Evolutionary conservation across 140 eudicot genomes (phyloP).

Genomic region (Bidens hawaiensis): DNA sequence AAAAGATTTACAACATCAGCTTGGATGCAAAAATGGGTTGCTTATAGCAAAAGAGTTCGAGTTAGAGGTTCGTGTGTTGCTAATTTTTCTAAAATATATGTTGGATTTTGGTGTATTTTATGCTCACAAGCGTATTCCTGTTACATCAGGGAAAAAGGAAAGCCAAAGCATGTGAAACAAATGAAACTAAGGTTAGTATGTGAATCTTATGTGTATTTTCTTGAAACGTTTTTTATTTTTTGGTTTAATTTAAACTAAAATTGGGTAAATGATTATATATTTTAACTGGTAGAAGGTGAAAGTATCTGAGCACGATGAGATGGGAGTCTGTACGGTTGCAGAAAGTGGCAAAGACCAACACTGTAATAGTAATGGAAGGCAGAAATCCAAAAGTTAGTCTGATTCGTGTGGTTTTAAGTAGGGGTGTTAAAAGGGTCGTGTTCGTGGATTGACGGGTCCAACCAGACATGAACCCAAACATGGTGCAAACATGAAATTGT

Average conservation of each 20-base stretch:
- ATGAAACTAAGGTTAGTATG: conserved; percentile 33
- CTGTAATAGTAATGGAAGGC: conserved; percentile 30
- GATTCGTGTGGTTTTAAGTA: background rate
- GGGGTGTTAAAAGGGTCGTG: no score
- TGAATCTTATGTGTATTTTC: background rate
- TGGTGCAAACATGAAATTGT: no score
- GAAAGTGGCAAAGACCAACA: conserved; percentile 28
- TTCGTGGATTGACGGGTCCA: no score
- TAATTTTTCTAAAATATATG: background rate
- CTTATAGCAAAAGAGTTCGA: conserved; percentile 41
- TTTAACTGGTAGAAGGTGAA: conserved; percentile 25
- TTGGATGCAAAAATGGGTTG: conserved; percentile 50
- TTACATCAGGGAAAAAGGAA: conserved; percentile 40
- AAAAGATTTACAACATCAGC: conserved; percentile 45
- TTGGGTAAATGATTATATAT: background rate
- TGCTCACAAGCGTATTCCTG: background rate
- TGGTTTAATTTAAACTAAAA: background rate
- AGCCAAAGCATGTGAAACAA: conserved; percentile 22
- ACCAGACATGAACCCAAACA: no score
- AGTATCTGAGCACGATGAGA: conserved; percentile 25
- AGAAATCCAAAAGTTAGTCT: conserved; percentile 50
- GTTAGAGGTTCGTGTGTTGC: conserved; percentile 41
- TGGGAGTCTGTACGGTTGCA: conserved; percentile 22
- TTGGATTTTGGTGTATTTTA: background rate
- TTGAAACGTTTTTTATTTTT: background rate